phyloP scores from a whole-genome alignment of 257 asterid species.

The Fraxinus anomala region DNA sequence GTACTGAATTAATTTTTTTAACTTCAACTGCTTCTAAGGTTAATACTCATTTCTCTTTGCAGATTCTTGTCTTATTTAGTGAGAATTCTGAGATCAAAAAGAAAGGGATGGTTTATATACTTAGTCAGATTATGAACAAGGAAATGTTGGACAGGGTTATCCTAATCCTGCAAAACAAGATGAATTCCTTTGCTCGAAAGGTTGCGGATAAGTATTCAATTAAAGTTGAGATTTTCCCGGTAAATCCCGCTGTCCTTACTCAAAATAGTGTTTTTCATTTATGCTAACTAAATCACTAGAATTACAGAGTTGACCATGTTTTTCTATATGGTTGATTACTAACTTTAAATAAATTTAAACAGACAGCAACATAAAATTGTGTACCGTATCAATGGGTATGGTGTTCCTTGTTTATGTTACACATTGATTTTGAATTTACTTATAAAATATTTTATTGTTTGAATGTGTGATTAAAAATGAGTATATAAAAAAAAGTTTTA shows the following conservation, averaged over 20 bases:
- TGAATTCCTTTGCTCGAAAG: constrained; percentile 46
- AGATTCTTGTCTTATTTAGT: constrained; percentile 49
- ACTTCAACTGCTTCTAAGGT: background rate
- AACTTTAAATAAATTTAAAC: too few species aligned
- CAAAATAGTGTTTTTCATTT: background rate
- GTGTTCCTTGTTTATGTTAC: background rate
- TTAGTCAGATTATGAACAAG: constrained; percentile 41
- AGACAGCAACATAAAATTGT: too few species aligned
- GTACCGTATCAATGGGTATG: background rate
- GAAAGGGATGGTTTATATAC: constrained; percentile 30
- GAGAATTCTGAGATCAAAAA: constrained; percentile 40
- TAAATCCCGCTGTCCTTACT: constrained; percentile 23
- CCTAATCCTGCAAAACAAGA: constrained; percentile 47
- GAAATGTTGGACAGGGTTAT: constrained; percentile 48
- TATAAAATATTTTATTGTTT: too few species aligned
- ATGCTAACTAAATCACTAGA: too few species aligned
- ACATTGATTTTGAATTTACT: too few species aligned
- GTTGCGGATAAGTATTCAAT: constrained; percentile 42
- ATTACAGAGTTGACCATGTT: too few species aligned
- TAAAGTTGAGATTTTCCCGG: constrained; percentile 48
- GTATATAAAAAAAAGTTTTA: too few species aligned
- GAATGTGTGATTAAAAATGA: too few species aligned
- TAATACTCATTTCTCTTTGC: constrained; percentile 2
- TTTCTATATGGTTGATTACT: background rate
- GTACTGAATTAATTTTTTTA: background rate